phyloP scores from a whole-genome alignment of 2,329 filamentous ascomycete genomes.

The Arthrobotrys musiformis region DNA sequence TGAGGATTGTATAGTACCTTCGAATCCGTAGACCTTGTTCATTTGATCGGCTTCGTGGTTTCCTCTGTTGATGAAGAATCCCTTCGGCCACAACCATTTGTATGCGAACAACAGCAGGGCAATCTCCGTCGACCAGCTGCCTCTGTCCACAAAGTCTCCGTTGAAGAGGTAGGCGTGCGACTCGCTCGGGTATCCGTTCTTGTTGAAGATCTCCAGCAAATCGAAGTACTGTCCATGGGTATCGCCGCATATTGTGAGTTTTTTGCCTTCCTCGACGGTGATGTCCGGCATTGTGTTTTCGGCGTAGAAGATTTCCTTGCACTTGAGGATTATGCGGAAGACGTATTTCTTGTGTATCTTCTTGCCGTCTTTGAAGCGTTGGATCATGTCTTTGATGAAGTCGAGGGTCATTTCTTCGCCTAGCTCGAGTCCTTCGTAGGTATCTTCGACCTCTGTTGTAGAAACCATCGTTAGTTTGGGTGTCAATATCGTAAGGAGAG shows the following conservation, averaged over 20 bases:
- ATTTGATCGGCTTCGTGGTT: constrained; percentile 99
- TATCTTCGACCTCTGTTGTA: constrained; percentile 72
- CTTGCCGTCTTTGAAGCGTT: constrained; percentile 95
- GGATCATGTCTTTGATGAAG: constrained; percentile 97
- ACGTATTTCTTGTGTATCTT: constrained; percentile 96
- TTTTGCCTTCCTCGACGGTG: constrained; percentile 78
- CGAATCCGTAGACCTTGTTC: constrained; percentile 98
- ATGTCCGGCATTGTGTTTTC: constrained; percentile 98
- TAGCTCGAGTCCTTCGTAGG: constrained; percentile 85
- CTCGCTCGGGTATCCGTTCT: constrained; percentile 85
- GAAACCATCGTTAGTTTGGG: background rate
- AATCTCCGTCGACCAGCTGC: constrained; percentile 98
- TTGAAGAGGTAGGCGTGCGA: constrained; percentile 97
- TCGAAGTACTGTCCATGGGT: constrained; percentile 99
- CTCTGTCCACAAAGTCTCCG: constrained; percentile 96
- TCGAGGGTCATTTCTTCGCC: constrained; percentile 90
- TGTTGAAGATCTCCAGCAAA: constrained; percentile 91
- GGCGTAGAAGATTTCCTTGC: constrained; percentile 87
- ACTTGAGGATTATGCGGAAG: constrained; percentile 91
- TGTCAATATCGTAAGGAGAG: background rate
- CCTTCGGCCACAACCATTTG: constrained; percentile 90
- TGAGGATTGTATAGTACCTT: constrained; percentile 63
- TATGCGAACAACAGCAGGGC: constrained; percentile 92
- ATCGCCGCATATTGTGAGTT: constrained; percentile 94
- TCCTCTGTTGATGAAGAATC: constrained; percentile 94